phyloP scores from a whole-genome alignment of 75 land plant genomes.

The Picea glauca region DNA sequence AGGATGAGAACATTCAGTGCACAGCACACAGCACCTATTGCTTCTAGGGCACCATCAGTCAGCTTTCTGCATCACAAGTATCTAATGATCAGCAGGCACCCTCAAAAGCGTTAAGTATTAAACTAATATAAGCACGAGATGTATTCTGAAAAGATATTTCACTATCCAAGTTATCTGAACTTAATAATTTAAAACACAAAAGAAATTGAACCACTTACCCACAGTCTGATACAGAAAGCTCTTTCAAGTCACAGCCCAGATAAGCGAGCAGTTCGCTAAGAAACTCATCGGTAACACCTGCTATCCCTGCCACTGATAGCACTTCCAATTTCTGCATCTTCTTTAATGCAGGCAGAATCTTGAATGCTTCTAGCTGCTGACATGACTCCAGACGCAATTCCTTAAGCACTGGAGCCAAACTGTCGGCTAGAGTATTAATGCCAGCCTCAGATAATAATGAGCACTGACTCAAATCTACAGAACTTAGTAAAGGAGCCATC shows the following conservation, averaged over 20 bases:
- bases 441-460: conserved; percentile 43
- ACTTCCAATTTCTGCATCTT: conserved; percentile 51
- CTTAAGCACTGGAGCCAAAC: conserved; percentile 29
- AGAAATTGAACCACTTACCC: conserved; percentile 28
- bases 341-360: conserved; percentile 44
- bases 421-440: conserved; percentile 27
- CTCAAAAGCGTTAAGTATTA: not conserved
- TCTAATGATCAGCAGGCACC: not conserved
- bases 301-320: conserved; percentile 37
- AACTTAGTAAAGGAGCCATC: conserved; percentile 42
- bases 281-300: conserved; percentile 51
- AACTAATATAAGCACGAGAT: not conserved
- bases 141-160: not conserved
- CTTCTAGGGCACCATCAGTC: conserved; percentile 47
- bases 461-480: conserved; percentile 57
- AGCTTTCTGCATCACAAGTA: conserved; percentile 44
- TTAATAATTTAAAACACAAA: not conserved
- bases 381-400: conserved; percentile 62
- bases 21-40: conserved; percentile 44
- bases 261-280: conserved; percentile 30
- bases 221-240: conserved; percentile 51
- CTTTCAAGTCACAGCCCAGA: conserved; percentile 35
- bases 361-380: conserved; percentile 39
- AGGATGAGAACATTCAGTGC: conserved; percentile 36
- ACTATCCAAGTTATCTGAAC: not conserved